A percentile compares a stretch with the other conserved stretches of the same genome.
Evolutionary conservation across 129 eudicot species (phyloP).

Genomic region (Centrapalus pauciflorus): DNA sequence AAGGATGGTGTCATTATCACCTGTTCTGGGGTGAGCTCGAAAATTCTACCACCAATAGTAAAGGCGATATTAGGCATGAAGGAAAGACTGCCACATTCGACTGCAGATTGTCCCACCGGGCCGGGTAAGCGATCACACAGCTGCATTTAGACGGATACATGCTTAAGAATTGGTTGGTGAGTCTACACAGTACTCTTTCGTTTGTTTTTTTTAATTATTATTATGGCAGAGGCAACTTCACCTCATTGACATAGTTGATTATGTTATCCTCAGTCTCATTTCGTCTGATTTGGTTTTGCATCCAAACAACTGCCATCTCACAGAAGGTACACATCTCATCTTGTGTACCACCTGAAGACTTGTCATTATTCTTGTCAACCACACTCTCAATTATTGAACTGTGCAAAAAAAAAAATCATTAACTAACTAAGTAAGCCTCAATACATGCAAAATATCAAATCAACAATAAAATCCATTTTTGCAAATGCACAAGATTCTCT

Average conservation of each 20-base stretch:
- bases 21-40: conserved; percentile 84
- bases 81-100: conserved; percentile 66
- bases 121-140: conserved; percentile 85
- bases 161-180: no score
- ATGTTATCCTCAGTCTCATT: conserved; percentile 78
- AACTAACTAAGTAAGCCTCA: background rate
- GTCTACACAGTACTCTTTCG: background rate
- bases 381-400: conserved; percentile 86
- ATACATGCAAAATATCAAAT: background rate
- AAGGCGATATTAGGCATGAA: conserved; percentile 75
- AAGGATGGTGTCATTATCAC: conserved; percentile 25
- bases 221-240: conserved; percentile 15
- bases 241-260: conserved; percentile 74
- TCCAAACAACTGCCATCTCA: conserved; percentile 95
- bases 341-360: conserved; percentile 36
- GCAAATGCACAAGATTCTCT: no score
- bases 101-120: conserved; percentile 97
- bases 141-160: conserved; percentile 40
- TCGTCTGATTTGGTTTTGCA: conserved; percentile 66
- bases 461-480: background rate
- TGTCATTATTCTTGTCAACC: conserved; percentile 58
- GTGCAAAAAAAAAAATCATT: conserved; percentile 14
- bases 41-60: conserved; percentile 78
- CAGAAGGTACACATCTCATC: conserved; percentile 83
- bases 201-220: background rate